phyloP scores from a whole-genome alignment of 306 rosid species.

The Medicago arabica region DNA sequence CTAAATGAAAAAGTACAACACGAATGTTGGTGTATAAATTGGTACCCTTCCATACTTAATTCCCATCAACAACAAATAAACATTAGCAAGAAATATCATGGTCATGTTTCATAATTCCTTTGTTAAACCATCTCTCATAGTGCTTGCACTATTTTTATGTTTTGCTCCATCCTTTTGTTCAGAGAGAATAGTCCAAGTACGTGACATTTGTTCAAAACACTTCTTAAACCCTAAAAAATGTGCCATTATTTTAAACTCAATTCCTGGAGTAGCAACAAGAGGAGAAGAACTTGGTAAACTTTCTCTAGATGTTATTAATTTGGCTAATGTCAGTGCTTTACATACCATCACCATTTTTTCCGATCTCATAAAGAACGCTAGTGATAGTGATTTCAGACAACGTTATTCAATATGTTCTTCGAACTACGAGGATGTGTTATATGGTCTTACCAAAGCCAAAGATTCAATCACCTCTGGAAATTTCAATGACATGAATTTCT shows the following conservation, averaged over 20 bases:
- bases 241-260: background rate
- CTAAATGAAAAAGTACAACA: no score
- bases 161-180: background rate
- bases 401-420: background rate
- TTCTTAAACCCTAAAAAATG: background rate
- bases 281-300: background rate
- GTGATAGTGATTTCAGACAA: background rate
- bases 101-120: background rate
- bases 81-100: background rate
- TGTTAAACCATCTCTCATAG: background rate
- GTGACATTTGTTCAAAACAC: constrained; percentile 39
- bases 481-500: background rate
- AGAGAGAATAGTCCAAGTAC: constrained; percentile 1
- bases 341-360: background rate
- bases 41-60: no score
- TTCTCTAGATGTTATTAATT: background rate
- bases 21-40: no score
- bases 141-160: constrained; percentile 18
- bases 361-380: background rate
- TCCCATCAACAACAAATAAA: background rate
- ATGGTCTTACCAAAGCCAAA: background rate
- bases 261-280: background rate
- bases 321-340: constrained; percentile 26
- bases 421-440: constrained; percentile 7
- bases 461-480: background rate